These are phyloP conservation scores for Pythium utonaiense DNA, from an alignment of 352 stramenopile genomes.

Conservation along the genomic window DNA sequence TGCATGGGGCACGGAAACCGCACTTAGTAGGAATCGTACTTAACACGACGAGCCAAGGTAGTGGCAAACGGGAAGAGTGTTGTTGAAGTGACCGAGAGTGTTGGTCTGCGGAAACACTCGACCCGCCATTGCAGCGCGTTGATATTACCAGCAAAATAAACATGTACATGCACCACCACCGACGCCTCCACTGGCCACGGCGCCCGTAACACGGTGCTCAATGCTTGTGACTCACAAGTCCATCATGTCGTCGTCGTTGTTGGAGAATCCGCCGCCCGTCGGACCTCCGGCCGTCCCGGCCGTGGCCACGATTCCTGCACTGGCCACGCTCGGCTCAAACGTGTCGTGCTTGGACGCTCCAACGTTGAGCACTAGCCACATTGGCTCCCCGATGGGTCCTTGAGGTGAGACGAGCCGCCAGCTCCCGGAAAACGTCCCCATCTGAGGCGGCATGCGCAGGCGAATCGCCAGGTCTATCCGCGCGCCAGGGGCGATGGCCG, in stretches of 20 bases:
- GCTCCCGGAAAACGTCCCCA: slow-evolving; percentile 63
- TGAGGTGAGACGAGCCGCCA: slow-evolving; percentile 65
- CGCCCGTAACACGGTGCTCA: too few species aligned
- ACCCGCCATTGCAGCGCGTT: too few species aligned
- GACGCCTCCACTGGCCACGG: too few species aligned
- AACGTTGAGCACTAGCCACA: slow-evolving; percentile 79
- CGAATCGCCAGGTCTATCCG: slow-evolving; percentile 63
- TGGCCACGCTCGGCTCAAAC: slow-evolving; percentile 7
- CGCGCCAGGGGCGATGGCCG: slow-evolving; percentile 29
- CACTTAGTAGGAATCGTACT: too few species aligned
- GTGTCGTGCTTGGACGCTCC: slow-evolving; percentile 22
- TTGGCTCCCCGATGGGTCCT: slow-evolving; percentile 71
- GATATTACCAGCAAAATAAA: not conserved
- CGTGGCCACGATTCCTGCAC: not conserved
- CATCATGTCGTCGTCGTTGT: slow-evolving; percentile 28
- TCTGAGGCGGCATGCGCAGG: slow-evolving; percentile 51
- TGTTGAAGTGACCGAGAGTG: too few species aligned
- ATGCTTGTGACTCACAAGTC: slow-evolving; percentile 16
- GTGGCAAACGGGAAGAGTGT: too few species aligned
- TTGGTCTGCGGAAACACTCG: too few species aligned
- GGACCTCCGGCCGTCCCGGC: not conserved
- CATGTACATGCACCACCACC: too few species aligned
- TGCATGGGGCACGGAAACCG: too few species aligned
- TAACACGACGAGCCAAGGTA: too few species aligned
- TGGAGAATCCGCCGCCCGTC: not conserved